Conservation (phyloP, 2,329 filamentous ascomycete species). For the Trichoderma lentiforme region DNA sequence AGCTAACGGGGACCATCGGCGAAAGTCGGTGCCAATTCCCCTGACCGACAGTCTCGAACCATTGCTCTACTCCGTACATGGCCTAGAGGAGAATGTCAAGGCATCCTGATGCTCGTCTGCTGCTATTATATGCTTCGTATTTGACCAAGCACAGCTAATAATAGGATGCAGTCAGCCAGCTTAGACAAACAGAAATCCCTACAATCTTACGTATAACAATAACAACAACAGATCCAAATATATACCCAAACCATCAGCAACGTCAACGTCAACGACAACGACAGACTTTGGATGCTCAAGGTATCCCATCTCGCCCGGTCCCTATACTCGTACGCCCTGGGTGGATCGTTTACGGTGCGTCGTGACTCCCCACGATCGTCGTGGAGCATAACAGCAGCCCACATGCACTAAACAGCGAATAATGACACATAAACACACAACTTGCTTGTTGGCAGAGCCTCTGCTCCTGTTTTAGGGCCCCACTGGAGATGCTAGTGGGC, state of each 20-base stretch:
- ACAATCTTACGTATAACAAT: not conserved
- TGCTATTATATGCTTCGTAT: not conserved
- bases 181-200: not conserved
- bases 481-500: not conserved
- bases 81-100: not conserved
- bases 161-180: not conserved
- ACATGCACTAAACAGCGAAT: not conserved
- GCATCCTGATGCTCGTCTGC: not conserved
- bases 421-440: not conserved
- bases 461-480: not conserved
- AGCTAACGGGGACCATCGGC: not conserved
- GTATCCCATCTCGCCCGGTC: not conserved
- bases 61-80: not conserved
- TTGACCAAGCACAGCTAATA: not conserved
- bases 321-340: not conserved
- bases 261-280: no score
- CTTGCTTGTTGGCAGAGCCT: not conserved
- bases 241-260: not conserved
- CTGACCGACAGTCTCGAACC: not conserved
- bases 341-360: not conserved
- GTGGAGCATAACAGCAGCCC: not conserved
- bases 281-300: not conserved
- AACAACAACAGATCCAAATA: not conserved
- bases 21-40: not conserved
- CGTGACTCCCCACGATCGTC: not conserved